These are phyloP conservation scores for Colletotrichum gloeosporioides DNA, from an alignment of 2,329 filamentous ascomycete species.

Conservation along the genomic window DNA sequence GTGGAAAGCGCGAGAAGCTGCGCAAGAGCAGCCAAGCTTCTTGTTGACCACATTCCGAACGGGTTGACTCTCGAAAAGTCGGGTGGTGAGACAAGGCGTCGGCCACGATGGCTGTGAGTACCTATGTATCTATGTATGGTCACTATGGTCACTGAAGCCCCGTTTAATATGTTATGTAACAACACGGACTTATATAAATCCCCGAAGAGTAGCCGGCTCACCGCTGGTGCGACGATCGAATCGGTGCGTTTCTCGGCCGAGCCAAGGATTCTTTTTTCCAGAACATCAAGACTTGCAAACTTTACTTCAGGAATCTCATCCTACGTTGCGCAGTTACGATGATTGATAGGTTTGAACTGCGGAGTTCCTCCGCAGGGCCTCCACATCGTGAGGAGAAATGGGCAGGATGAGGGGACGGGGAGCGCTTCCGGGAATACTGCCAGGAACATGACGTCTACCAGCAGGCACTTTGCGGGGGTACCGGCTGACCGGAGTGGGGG, in stretches of 20 bases:
- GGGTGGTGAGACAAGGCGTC: neutral
- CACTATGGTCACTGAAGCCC: neutral
- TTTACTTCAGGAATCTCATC: neutral
- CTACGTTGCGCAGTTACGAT: neutral
- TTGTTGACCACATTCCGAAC: neutral
- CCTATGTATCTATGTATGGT: neutral
- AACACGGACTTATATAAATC: neutral
- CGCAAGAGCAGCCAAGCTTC: neutral
- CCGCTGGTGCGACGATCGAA: neutral
- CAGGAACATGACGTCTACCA: neutral
- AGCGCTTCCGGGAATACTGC: neutral
- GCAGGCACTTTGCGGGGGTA: neutral
- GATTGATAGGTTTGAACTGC: neutral
- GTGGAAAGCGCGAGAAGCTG: neutral
- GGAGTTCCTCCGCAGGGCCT: neutral
- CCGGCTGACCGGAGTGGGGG: neutral
- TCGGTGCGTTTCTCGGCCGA: neutral
- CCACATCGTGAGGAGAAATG: neutral
- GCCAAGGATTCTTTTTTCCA: neutral
- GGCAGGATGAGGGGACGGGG: neutral
- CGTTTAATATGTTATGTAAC: neutral
- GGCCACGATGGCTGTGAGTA: neutral
- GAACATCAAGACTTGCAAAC: neutral
- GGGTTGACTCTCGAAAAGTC: neutral
- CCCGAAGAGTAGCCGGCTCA: conserved; percentile 4